Percentiles rank a stretch among this genome's conserved stretches.
Evolutionary conservation across 371 early-diverging fungal species (phyloP).

Genomic region (Mucor lusitanicus): DNA sequence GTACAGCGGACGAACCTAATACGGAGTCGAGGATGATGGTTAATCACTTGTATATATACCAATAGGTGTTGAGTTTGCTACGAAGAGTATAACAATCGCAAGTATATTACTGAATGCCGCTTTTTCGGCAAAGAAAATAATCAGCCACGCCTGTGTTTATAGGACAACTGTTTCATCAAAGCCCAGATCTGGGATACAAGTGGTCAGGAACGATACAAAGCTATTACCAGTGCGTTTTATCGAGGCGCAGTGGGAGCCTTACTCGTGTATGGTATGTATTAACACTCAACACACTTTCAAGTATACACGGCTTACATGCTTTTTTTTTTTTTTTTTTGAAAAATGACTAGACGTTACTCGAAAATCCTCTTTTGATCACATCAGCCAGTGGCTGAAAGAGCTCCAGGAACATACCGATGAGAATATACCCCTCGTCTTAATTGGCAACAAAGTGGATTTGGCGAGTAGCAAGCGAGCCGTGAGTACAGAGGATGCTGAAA

Average conservation of each 20-base stretch:
- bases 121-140: not conserved
- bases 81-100: conserved; percentile 50
- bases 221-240: conserved; percentile 64
- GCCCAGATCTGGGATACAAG: conserved; percentile 93
- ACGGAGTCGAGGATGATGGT: not conserved
- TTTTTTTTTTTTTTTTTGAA: no score
- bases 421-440: conserved; percentile 89
- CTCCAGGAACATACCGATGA: conserved; percentile 96
- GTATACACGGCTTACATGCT: not conserved
- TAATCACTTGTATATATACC: not conserved
- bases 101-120: not conserved
- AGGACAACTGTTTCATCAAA: conserved; percentile 56
- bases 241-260: conserved; percentile 52
- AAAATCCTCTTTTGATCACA: conserved; percentile 89
- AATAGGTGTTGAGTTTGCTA: conserved; percentile 56
- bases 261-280: conserved; percentile 42
- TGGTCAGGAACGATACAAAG: conserved; percentile 80
- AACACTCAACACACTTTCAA: not conserved
- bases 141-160: not conserved
- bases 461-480: conserved; percentile 57
- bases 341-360: conserved; percentile 84
- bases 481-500: conserved; percentile 72
- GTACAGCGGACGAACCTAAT: not conserved
- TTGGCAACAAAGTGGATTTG: conserved; percentile 99
- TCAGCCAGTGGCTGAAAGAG: conserved; percentile 95